phyloP scores from a whole-genome alignment of 140 eudicot species.

The Flaveria floridana region DNA sequence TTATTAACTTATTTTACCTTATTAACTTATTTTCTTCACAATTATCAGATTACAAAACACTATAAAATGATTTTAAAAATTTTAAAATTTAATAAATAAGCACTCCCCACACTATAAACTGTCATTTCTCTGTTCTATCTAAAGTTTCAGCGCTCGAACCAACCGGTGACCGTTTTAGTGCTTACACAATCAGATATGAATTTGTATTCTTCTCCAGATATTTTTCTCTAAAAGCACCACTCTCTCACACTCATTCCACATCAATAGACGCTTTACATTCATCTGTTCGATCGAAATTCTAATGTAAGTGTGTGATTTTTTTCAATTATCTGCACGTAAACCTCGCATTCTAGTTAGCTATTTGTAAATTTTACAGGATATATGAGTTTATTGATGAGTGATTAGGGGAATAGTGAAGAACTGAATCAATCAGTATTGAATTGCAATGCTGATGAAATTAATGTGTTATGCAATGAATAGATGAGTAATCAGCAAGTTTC shows the following conservation, averaged over 20 bases:
- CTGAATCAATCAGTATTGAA: not conserved
- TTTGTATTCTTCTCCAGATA: constrained; percentile 31
- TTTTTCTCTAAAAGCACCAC: not conserved
- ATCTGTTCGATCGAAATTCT: constrained; percentile 7
- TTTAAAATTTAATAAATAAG: too few species aligned
- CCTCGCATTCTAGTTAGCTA: constrained; percentile 1
- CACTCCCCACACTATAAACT: not conserved
- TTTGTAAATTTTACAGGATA: not conserved
- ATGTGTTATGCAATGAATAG: not conserved
- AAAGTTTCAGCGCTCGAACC: constrained; percentile 18
- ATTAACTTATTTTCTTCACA: too few species aligned
- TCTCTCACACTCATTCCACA: not conserved
- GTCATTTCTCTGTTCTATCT: constrained; percentile 28
- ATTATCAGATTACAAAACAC: too few species aligned
- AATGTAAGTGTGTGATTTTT: constrained; percentile 27
- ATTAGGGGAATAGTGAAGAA: not conserved
- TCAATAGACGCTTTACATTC: not conserved
- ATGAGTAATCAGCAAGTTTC: constrained; percentile 13
- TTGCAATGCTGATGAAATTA: constrained; percentile 11
- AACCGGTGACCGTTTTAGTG: constrained; percentile 26
- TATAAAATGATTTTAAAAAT: too few species aligned
- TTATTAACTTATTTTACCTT: too few species aligned
- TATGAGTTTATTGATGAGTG: constrained; percentile 4
- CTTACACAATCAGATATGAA: constrained; percentile 26
- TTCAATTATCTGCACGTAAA: not conserved